A percentile compares a stretch with the other conserved stretches of the same genome.
These are phyloP conservation scores for Acanthochlamys bracteata DNA, from an alignment of 106 monocot species.

Conservation along the genomic window DNA sequence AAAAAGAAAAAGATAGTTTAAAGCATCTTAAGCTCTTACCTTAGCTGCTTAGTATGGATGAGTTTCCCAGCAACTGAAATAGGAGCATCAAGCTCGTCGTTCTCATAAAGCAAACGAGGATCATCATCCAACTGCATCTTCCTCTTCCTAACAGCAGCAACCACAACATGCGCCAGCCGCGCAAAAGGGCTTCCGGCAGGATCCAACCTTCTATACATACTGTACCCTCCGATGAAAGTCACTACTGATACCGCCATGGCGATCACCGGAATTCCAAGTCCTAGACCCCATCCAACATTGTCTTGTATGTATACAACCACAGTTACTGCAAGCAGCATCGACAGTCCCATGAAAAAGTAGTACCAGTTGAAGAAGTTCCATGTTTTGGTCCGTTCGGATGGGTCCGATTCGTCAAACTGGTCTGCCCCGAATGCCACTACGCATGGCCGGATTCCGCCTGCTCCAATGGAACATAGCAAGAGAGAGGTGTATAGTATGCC, in stretches of 20 bases:
- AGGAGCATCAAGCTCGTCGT: constrained; percentile 54
- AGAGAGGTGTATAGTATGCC: constrained; percentile 37
- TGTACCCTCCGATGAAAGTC: constrained; percentile 36
- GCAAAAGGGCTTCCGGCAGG: constrained; percentile 61
- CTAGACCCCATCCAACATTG: constrained; percentile 67
- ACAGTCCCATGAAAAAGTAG: constrained; percentile 52
- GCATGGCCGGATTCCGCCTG: constrained; percentile 58
- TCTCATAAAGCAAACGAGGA: constrained; percentile 39
- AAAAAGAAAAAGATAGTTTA: too few species aligned
- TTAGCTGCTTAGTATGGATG: constrained; percentile 51
- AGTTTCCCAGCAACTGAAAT: constrained; percentile 67
- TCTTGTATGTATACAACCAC: constrained; percentile 61
- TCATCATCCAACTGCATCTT: constrained; percentile 21
- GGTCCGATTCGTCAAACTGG: constrained; percentile 50
- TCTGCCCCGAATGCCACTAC: constrained; percentile 65
- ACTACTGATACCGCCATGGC: constrained; percentile 49
- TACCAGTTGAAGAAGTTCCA: constrained; percentile 81
- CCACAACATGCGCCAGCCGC: constrained; percentile 43
- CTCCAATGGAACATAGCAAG: constrained; percentile 36
- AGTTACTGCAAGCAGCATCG: constrained; percentile 55
- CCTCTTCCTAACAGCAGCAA: constrained; percentile 69
- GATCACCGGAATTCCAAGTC: constrained; percentile 42
- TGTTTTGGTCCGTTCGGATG: constrained; percentile 28
- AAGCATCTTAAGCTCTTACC: too few species aligned
- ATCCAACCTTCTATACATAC: constrained; percentile 33